Evolutionary conservation across 306 rosid genomes (phyloP).

Genomic region (Ochetophila trinervis): DNA sequence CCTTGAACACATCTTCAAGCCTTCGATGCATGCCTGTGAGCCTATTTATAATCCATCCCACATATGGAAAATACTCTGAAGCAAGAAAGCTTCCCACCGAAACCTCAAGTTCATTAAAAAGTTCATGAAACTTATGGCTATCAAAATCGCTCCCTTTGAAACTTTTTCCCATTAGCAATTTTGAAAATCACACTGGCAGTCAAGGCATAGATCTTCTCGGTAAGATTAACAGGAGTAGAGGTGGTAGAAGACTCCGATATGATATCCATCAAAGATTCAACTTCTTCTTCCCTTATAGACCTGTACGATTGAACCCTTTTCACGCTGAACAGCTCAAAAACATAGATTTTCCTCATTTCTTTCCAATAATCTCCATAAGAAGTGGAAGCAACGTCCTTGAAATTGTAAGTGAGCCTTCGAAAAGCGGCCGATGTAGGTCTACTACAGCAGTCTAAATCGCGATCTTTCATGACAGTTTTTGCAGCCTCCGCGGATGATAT

Average conservation of each 20-base stretch:
- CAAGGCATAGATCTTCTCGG: conserved; percentile 31
- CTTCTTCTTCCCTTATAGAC: conserved; percentile 25
- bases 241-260: not conserved
- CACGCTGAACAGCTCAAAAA: conserved; percentile 34
- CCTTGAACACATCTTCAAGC: conserved; percentile 30
- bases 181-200: conserved; percentile 31
- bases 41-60: conserved; percentile 56
- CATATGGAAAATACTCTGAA: conserved; percentile 35
- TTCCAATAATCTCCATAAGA: conserved; percentile 48
- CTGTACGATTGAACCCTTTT: conserved; percentile 26
- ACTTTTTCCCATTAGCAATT: conserved; percentile 46
- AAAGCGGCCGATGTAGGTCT: conserved; percentile 29
- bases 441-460: conserved; percentile 39
- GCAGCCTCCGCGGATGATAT: conserved; percentile 26
- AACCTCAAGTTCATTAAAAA: conserved; percentile 37
- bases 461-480: conserved; percentile 2
- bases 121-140: conserved; percentile 29
- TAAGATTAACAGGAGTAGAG: conserved; percentile 17
- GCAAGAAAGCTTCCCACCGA: conserved; percentile 25
- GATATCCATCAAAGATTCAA: conserved; percentile 11
- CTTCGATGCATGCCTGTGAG: conserved; percentile 23
- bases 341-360: conserved; percentile 38
- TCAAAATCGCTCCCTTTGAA: conserved; percentile 20
- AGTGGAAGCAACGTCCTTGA: conserved; percentile 35
- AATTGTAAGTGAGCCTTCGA: conserved; percentile 37